Evolutionary conservation across 129 eudicot species (phyloP), one percentile per base, ranked within the genome.

Genomic region (Mikania micrantha): DNA sequence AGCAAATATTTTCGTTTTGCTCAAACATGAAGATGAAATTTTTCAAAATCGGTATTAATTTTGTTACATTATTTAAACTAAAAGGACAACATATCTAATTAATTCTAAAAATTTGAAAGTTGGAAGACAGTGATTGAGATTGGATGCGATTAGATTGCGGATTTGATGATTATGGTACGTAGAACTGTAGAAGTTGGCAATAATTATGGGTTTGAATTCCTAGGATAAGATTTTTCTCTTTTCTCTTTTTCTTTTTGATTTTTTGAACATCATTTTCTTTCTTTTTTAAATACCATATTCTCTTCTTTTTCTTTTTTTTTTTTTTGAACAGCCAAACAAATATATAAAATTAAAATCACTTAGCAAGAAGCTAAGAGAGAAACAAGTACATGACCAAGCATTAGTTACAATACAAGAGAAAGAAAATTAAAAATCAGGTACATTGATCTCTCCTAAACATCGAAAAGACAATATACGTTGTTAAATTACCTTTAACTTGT

Each of bases 101-200:
- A n/a, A n/a, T n/a, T n/a, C n/a, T n/a, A 29, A 29, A 29, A 29
- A 29, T 29, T 0, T 28, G 13, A 60, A 5, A 49, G 29, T 70
- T 35, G 70, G 77, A 10, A 34, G 63, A 62, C 27, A 72, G 49
- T 73, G 63, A 73, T 73, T 73, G 53, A 32, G 53, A 32, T 29
- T 71, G 60, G 69, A 44, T 71, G 67, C 60, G 42, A 62, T 49
- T 38, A 52, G 54, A 63, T 72, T 60, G 20, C 19, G 63, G 42
- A 42, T 8, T 61, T 36, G 70, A 42, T 29, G 36, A 71, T 59
- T 60, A 42, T 62, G 53, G 77, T 62, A 72, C 62, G 60, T 72
- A 72, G n/a, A n/a, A n/a, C n/a, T n/a, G n/a, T n/a, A 72, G 69
- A 72, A 48, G 70, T 72, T 61, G 70, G 9, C 70, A 72, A 72